These are phyloP conservation scores for Nicotiana attenuata DNA, from an alignment of 257 asterid genomes.

Conservation along the genomic window DNA sequence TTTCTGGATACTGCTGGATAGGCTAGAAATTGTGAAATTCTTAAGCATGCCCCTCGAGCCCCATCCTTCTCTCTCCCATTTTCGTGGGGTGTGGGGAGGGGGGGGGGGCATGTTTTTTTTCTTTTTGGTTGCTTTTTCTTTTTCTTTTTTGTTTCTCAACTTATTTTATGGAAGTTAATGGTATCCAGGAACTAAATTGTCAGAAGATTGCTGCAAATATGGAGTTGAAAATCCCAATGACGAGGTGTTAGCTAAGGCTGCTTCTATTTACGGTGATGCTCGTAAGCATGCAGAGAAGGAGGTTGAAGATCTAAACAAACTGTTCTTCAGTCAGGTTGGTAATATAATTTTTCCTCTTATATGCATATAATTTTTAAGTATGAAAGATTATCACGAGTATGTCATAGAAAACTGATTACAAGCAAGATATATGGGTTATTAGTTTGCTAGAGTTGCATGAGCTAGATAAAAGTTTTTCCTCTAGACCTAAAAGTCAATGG, in stretches of 20 bases:
- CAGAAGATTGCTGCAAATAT: slow-evolving; percentile 82
- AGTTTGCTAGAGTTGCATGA: neutral
- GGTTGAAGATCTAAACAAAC: slow-evolving; percentile 76
- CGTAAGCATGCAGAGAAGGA: slow-evolving; percentile 89
- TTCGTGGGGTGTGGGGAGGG: neutral
- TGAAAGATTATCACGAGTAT: neutral
- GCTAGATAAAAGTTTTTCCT: neutral
- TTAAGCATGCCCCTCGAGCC: neutral
- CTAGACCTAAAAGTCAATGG: neutral
- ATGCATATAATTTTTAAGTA: neutral
- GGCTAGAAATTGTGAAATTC: neutral
- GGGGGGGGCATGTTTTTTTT: too few relatives aligned
- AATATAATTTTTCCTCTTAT: neutral
- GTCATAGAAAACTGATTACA: neutral
- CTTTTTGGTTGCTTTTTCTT: too few relatives aligned
- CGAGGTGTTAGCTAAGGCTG: slow-evolving; percentile 81
- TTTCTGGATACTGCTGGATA: neutral
- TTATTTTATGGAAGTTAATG: slow-evolving; percentile 14
- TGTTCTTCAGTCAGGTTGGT: slow-evolving; percentile 79
- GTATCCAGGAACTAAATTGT: slow-evolving; percentile 84
- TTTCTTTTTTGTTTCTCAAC: neutral
- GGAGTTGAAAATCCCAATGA: slow-evolving; percentile 76
- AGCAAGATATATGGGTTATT: neutral
- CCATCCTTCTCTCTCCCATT: neutral
- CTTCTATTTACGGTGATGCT: slow-evolving; percentile 86